Evolutionary conservation across 225 moss, liverwort and hornwort genomes (phyloP).

Genomic region (Bryum argenteum): DNA sequence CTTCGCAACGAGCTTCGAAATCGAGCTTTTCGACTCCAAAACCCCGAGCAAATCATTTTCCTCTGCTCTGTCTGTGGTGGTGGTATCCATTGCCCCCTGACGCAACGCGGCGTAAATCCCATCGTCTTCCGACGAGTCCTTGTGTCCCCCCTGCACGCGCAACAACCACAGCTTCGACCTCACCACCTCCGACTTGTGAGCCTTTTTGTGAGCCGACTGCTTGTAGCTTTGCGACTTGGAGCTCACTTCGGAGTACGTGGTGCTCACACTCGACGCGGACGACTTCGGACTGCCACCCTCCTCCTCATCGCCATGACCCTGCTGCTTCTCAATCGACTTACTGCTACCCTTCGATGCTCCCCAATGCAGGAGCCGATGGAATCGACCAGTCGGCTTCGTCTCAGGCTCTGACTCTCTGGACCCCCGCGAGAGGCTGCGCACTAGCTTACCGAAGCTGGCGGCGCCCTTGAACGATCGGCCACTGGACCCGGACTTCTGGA

Average conservation of each 20-base stretch:
- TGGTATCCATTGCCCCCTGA: conserved; percentile 10
- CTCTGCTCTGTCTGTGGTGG: not conserved
- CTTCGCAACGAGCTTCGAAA: conserved; percentile 31
- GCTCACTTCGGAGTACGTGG: conserved; percentile 45
- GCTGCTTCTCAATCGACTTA: conserved; percentile 15
- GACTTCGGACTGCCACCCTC: conserved; percentile 31
- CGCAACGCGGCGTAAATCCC: conserved; percentile 28
- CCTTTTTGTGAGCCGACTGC: conserved; percentile 10
- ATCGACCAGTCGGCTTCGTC: conserved; percentile 22
- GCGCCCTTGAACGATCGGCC: conserved; percentile 17
- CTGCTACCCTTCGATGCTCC: conserved; percentile 23
- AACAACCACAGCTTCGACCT: conserved; percentile 28
- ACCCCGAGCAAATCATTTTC: not conserved
- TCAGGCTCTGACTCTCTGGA: not conserved
- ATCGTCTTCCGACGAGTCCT: conserved; percentile 18
- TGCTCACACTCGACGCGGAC: conserved; percentile 39
- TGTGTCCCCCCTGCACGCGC: conserved; percentile 26
- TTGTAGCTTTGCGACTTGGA: conserved; percentile 43
- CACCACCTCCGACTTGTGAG: conserved; percentile 26
- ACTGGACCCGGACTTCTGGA: conserved; percentile 39
- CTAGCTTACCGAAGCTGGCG: conserved; percentile 21
- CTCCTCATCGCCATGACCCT: conserved; percentile 15
- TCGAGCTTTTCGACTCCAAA: conserved; percentile 29
- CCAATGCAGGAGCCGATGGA: conserved; percentile 41
- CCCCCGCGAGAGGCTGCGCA: conserved; percentile 29